These are phyloP conservation scores for Coleophoma eucalyptorum DNA, from an alignment of 2,329 filamentous ascomycete genomes.

Conservation along the genomic window DNA sequence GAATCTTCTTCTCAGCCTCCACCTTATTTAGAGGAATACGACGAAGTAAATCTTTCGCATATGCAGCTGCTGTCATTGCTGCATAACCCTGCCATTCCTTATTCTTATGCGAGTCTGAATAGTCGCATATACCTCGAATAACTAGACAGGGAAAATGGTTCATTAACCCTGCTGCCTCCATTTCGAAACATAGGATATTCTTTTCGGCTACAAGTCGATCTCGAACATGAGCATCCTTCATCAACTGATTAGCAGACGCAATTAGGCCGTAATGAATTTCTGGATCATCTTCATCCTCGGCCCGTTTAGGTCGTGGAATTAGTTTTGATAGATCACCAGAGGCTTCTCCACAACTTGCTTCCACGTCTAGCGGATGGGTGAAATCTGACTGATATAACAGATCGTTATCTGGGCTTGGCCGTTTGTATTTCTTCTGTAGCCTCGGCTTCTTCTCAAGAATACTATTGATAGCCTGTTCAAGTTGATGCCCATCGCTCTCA, in stretches of 20 bases:
- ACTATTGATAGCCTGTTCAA: constrained; percentile 13
- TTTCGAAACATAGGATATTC: constrained; percentile 29
- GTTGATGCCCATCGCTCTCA: constrained; percentile 10
- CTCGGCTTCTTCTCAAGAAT: constrained; percentile 21
- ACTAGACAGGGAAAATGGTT: constrained; percentile 26
- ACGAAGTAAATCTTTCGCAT: constrained; percentile 18
- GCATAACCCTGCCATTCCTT: constrained; percentile 16
- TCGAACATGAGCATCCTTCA: constrained; percentile 12
- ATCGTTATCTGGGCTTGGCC: constrained; percentile 22
- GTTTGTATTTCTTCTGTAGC: constrained; percentile 20
- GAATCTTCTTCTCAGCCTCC: constrained; percentile 13
- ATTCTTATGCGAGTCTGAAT: constrained; percentile 24
- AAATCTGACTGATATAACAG: constrained; percentile 21
- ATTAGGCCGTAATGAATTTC: constrained; percentile 31
- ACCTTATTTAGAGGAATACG: constrained; percentile 14
- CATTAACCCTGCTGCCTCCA: constrained; percentile 27
- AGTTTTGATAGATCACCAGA: constrained; percentile 16
- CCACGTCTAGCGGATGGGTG: constrained; percentile 3
- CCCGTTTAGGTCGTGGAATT: constrained; percentile 10
- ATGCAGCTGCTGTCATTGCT: constrained; percentile 14
- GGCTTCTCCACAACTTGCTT: constrained; percentile 9
- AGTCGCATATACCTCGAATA: constrained; percentile 31
- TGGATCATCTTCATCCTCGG: constrained; percentile 15
- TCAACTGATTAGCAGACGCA: constrained; percentile 25
- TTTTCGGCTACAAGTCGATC: constrained; percentile 10